Base-by-base conservation (phyloP, 805 yeast species). In the Candida caryicola region DNA sequence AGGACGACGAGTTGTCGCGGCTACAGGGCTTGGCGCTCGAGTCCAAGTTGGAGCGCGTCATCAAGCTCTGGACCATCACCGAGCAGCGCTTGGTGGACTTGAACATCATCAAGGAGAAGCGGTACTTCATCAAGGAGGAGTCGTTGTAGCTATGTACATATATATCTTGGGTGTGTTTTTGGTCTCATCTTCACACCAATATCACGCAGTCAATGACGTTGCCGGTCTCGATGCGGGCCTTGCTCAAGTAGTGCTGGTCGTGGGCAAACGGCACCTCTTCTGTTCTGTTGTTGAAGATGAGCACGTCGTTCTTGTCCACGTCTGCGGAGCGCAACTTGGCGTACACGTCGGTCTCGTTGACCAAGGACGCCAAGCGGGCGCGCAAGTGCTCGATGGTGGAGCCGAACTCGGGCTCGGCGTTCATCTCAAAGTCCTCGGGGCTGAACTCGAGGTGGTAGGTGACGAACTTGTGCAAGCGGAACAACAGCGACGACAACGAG, bases 381-480 rank as follows among this genome's bases (percentile, higher is more conserved):
- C 88, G 73, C 39, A 88, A 67, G 45, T 81, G 78, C 13, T 67
- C 73, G 23, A 90, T 69, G 14, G 81, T 76, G 7, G 90, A 78
- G 1, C 95, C 95, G 38, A 69, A 73, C 42, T 78, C 90, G 4
- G 81, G 82, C 40, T 85, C 58, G 4, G 61, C 76, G 44, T 74
- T 74, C 47, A 61, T 57, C 43, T 77, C 79, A 54, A 78, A 85
- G 50, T 86, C 95, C 49, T 82, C 90, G 0, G 95, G 93, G 21
- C 85, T 77, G 59, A 86, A 86, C 54, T 85, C 95, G 47, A 84
- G 71, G 56, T 84, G 85, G 54, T 81, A 85, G 17, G 65, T 66
- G 23, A 83, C 53, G 37, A 39, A 59, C 23, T 46, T 35, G n/a
- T 49, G 40, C 36, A 51, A 36, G 8, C 46, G 42, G 40, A 62